Percentiles rank a stretch among this genome's conserved stretches.
These are phyloP conservation scores for Lactuca sativa DNA, from an alignment of 129 eudicot species.

Conservation along the genomic window DNA sequence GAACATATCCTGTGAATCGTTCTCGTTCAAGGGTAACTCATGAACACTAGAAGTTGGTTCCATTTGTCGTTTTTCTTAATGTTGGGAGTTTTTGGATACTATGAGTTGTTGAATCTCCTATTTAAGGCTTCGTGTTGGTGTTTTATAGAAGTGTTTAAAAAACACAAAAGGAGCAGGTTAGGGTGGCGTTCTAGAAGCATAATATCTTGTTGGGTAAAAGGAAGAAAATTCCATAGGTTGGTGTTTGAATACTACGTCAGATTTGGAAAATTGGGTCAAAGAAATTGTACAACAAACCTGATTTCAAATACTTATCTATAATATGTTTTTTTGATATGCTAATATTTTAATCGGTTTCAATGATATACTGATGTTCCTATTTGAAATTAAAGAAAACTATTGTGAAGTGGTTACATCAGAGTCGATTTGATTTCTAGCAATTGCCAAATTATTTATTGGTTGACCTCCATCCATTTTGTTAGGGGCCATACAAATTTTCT, in stretches of 20 bases:
- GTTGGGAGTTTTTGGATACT: neutral
- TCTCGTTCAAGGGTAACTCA: constrained; percentile 67
- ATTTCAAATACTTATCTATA: too few species aligned
- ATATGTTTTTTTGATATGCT: too few species aligned
- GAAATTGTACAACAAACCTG: neutral
- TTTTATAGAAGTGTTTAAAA: neutral
- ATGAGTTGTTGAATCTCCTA: constrained; percentile 11
- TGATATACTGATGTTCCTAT: too few species aligned
- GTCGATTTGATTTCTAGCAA: neutral
- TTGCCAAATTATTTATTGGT: neutral
- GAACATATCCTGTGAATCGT: constrained; percentile 79
- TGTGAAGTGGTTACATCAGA: neutral
- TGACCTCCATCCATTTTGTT: neutral
- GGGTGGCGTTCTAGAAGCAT: constrained; percentile 22
- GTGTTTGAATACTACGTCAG: constrained; percentile 16
- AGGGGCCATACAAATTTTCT: neutral
- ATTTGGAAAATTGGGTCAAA: neutral
- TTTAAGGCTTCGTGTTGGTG: constrained; percentile 23
- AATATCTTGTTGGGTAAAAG: neutral
- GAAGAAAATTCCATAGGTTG: neutral
- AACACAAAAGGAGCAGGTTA: neutral
- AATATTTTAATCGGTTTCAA: too few species aligned
- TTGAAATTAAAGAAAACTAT: too few species aligned
- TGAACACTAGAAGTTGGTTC: constrained; percentile 27
- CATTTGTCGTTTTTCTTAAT: constrained; percentile 22